A percentile compares a stretch with the other conserved stretches of the same genome.
These are phyloP conservation scores for Pestalotiopsis sp. DNA, from an alignment of 2,329 filamentous ascomycete species.

Conservation along the genomic window DNA sequence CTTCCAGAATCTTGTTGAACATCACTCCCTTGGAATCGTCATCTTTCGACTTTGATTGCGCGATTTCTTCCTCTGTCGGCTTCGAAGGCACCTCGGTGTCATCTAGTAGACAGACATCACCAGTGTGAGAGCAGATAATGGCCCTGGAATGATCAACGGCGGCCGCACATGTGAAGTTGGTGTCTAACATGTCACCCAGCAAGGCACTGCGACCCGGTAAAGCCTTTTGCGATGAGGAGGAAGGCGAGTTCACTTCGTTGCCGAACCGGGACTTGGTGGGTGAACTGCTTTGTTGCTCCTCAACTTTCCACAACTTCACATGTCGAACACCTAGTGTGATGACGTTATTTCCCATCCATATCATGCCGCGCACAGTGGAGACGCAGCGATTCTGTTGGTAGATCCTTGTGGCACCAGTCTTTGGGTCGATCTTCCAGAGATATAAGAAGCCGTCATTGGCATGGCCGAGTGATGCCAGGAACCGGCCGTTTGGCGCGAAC, in stretches of 20 bases:
- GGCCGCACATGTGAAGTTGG: constrained; percentile 78
- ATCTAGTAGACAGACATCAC: constrained; percentile 86
- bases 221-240: constrained; percentile 58
- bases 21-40: constrained; percentile 72
- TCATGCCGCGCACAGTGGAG: constrained; percentile 79
- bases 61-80: no score
- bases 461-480: constrained; percentile 83
- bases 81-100: constrained; percentile 43
- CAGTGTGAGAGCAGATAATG: constrained; percentile 82
- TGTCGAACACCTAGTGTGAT: constrained; percentile 89
- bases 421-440: constrained; percentile 84
- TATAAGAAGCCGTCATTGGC: constrained; percentile 94
- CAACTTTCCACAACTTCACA: constrained; percentile 89
- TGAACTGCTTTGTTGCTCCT: constrained; percentile 61
- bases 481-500: constrained; percentile 85
- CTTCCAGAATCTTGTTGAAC: constrained; percentile 63
- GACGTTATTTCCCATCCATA: constrained; percentile 83
- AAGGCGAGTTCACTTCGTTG: constrained; percentile 40
- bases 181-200: constrained; percentile 77
- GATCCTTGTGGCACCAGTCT: constrained; percentile 75
- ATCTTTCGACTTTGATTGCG: constrained; percentile 40
- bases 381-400: constrained; percentile 91
- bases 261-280: constrained; percentile 63
- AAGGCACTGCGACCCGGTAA: constrained; percentile 85
- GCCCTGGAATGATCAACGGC: constrained; percentile 72